Evolutionary conservation across 2,329 filamentous ascomycete genomes (phyloP), one percentile per base, ranked within the genome.

Genomic region (Albifimbria verrucaria): DNA sequence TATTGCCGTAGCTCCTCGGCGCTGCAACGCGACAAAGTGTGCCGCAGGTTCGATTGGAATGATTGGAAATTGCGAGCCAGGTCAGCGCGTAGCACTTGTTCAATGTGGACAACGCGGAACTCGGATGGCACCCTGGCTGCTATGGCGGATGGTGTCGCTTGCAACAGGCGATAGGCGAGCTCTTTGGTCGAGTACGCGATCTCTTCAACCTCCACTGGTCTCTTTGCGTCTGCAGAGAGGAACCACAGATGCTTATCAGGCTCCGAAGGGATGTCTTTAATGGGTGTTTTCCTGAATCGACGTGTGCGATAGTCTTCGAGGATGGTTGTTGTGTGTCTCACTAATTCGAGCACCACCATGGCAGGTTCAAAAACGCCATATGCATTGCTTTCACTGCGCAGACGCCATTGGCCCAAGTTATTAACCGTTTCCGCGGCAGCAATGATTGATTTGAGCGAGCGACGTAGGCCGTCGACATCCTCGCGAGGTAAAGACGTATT

Each of bases 91-190:
- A 74, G 50, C 7, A 76, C 62, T 28, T 69, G 68, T 53, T 76
- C 71, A 10, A 74, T 63, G 43, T 76, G 70, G 6, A 74, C 60
- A 36, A 73, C 63, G 6, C 72, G 66, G 53, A 68, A 70, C 4
- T 55, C 9, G 3, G 56, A 11, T 4, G 69, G 65, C 23, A 74
- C 64, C 7, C 52, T 52, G 15, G 57, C 56, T n/a, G 65, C 66
- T 23, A 73, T 68, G 23, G 72, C 55, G 32, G 66, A 57, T 3
- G 67, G 66, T 4, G 69, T 64, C 55, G 62, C 62, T 10, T 61
- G 60, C 15, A 72, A 57, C 52, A 69, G 62, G 7, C 67, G 57
- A 45, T 59, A 63, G n/a, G 67, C 66, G 1, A 65, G 9, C 43
- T 58, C 55, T 21, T 44, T 44, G 3, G 42, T 44, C 7, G 42